A percentile compares a stretch with the other conserved stretches of the same genome.
Evolutionary conservation across 78 protist genomes (phyloP).

Genomic region (Dictyostelium brefeldianum): DNA sequence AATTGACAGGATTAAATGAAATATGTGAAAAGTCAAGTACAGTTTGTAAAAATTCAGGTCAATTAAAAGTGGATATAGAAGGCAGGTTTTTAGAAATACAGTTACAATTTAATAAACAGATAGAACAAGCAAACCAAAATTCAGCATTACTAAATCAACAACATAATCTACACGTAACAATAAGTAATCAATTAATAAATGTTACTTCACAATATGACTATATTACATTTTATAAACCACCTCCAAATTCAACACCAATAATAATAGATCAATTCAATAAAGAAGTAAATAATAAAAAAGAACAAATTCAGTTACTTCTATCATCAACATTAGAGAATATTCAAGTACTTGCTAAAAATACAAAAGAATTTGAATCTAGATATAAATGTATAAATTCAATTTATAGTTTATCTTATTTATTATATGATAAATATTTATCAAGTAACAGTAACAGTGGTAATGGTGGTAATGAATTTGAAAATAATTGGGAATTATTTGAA

Average conservation of each 20-base stretch:
- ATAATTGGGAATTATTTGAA: slow-evolving; percentile 19
- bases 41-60: neutral
- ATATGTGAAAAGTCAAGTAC: neutral
- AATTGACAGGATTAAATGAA: neutral
- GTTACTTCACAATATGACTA: neutral
- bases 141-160: neutral
- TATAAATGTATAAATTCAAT: neutral
- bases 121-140: neutral
- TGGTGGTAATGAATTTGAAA: neutral
- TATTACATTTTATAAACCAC: neutral
- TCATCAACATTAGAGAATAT: neutral
- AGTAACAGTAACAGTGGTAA: neutral
- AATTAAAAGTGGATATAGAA: neutral
- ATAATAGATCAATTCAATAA: neutral
- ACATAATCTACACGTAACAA: neutral
- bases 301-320: neutral
- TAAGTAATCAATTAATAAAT: neutral
- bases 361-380: neutral
- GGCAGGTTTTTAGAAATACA: neutral
- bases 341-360: neutral
- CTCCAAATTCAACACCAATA: neutral
- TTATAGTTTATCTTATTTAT: neutral
- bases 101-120: neutral
- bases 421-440: neutral
- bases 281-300: neutral